Evolutionary conservation across 306 rosid species (phyloP), one percentile per base, ranked within the genome.

Genomic region (Canavalia gladiata): DNA sequence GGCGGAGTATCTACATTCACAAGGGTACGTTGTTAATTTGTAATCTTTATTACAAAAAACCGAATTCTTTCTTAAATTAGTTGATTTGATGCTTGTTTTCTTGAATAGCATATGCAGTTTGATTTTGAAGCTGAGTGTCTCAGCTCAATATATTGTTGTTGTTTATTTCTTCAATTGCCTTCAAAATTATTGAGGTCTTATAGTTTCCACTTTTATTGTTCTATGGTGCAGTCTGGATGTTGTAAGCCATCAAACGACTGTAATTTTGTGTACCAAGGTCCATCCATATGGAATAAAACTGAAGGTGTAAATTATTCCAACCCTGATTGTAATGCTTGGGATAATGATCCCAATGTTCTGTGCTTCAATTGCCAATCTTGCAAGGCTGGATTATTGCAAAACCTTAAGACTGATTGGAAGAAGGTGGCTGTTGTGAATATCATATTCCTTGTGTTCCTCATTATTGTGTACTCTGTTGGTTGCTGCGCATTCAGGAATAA

Each of bases 401-500:
- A 88, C 85, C 42, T 86, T 4, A 90, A 90, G 85, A 79, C 73
- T 28, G 39, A 88, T 11, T 91, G 97, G 97, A 93, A 88, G 90
- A 93, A 86, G 84, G 89, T 86, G 42, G 91, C 96, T 2, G 43
- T 81, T 58, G 76, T 88, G 31, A 91, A 91, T 74, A 59, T 90
- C 3, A 82, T 90, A 9, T 72, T 90, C 82, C 91, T 93, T 3
- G 34, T 91, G 50, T 56, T 87, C 77, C 97, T 93, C 59, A 69
- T 91, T n/a, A 66, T 91, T 9, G 97, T 93, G 2, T 93, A 93
- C 81, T 84, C 94, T 7, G 18, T 88, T 33, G 97, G 97, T 7
- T 93, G 97, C 81, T 91, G 97, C 4, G 97, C 97, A 0, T 91
- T 93, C 90, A 82, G 97, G 87, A 91, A 93, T 87, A 88, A 49